Percentiles rank a stretch among this genome's conserved stretches.
Conservation (phyloP, 2,329 filamentous ascomycete genomes). For the Torrubiellomyces zombiae region DNA sequence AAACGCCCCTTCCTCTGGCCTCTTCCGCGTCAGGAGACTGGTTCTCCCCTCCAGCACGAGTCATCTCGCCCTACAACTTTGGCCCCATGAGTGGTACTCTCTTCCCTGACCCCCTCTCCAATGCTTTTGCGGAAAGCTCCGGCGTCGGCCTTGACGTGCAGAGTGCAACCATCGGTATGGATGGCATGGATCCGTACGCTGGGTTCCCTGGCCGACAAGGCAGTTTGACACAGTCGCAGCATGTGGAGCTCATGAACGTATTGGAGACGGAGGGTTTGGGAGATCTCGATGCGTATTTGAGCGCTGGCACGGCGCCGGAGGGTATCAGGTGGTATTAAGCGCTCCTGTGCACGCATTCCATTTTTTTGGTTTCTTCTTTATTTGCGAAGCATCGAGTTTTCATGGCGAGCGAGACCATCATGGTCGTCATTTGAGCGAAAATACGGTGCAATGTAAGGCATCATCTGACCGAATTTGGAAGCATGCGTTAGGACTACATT, state of each 20-base stretch:
- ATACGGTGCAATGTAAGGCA: too few relatives aligned
- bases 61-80: slow-evolving; percentile 36
- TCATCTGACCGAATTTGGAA: too few relatives aligned
- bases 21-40: slow-evolving; percentile 30
- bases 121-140: slow-evolving; percentile 13
- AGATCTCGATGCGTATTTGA: slow-evolving; percentile 45
- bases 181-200: slow-evolving; percentile 10
- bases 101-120: slow-evolving; percentile 21
- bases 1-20: slow-evolving; percentile 25
- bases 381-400: too few relatives aligned
- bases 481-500: too few relatives aligned
- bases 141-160: slow-evolving; percentile 16
- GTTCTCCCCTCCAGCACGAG: slow-evolving; percentile 35
- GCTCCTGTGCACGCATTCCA: too few relatives aligned
- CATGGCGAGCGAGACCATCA: too few relatives aligned
- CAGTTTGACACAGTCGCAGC: slow-evolving; percentile 63
- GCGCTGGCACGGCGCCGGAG: slow-evolving; percentile 14
- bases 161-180: slow-evolving; percentile 11
- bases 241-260: slow-evolving; percentile 66
- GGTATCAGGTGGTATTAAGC: slow-evolving; percentile 17
- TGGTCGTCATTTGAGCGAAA: too few relatives aligned
- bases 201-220: slow-evolving; percentile 39
- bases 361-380: background rate
- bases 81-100: slow-evolving; percentile 22
- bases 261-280: slow-evolving; percentile 52